Percentiles rank a stretch among this genome's conserved stretches.
These are phyloP conservation scores for Backusella tarrabulga DNA, from an alignment of 192 early-diverging fungal species.

Conservation along the genomic window DNA sequence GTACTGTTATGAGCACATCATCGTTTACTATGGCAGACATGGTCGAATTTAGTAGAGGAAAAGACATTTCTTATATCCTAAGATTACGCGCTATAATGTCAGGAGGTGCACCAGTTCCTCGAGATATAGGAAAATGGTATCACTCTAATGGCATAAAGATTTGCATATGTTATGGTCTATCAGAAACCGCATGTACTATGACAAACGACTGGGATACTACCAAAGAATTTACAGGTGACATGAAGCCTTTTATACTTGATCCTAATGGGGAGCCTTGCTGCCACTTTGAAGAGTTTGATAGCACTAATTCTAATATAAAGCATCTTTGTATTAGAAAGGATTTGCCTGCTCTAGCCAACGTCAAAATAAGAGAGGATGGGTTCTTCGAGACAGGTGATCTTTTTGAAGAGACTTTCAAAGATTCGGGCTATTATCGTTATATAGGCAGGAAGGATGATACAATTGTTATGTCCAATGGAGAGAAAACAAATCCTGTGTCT, in stretches of 20 bases:
- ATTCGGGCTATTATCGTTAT: conserved; percentile 11
- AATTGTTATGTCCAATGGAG: conserved; percentile 23
- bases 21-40: not conserved
- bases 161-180: not conserved
- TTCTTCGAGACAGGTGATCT: conserved; percentile 21
- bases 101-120: not conserved
- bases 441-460: conserved; percentile 27
- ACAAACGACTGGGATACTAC: not conserved
- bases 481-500: conserved; percentile 33
- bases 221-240: not conserved
- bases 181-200: not conserved
- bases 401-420: not conserved
- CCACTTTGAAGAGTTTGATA: not conserved
- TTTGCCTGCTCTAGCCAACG: conserved; percentile 12
- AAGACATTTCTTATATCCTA: not conserved
- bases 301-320: not conserved
- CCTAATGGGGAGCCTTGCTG: not conserved
- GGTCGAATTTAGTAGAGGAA: not conserved
- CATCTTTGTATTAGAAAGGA: conserved; percentile 1
- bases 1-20: not conserved
- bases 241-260: not conserved
- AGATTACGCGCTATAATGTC: not conserved
- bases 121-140: not conserved
- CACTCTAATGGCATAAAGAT: not conserved
- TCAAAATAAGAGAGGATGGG: not conserved